Conservation (phyloP, 1,284 basidiomycete genomes). For the Athelia psychrophila region DNA sequence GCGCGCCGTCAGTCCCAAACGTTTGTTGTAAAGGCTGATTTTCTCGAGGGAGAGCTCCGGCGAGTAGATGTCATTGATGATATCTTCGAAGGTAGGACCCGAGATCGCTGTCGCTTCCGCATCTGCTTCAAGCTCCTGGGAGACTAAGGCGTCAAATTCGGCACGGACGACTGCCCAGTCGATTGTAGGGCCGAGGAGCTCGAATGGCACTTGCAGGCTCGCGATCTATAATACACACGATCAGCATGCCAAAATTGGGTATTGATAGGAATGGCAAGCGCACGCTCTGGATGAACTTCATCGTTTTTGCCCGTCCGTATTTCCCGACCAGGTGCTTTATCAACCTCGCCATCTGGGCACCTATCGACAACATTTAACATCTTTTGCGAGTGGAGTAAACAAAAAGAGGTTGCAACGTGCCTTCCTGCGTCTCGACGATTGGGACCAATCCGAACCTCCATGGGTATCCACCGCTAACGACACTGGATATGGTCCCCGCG, state of each 20-base stretch:
- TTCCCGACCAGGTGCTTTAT: conserved; percentile 66
- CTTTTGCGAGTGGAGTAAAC: no score
- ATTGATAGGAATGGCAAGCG: conserved; percentile 11
- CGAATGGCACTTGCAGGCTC: conserved; percentile 28
- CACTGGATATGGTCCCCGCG: conserved; percentile 55
- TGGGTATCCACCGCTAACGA: conserved; percentile 73
- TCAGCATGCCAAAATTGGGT: no score
- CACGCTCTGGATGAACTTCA: conserved; percentile 60
- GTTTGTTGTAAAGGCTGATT: conserved; percentile 45
- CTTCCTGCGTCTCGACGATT: conserved; percentile 54
- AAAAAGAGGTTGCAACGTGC: conserved; percentile 33
- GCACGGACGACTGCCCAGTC: conserved; percentile 44
- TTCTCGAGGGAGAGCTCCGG: conserved; percentile 32
- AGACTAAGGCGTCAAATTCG: conserved; percentile 38
- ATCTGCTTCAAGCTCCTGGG: conserved; percentile 21
- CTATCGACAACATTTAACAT: conserved; percentile 29
- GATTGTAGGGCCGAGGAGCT: conserved; percentile 31
- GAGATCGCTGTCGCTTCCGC: conserved; percentile 8
- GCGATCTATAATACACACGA: conserved; percentile 27
- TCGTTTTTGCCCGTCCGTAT: conserved; percentile 61
- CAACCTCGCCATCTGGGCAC: conserved; percentile 67
- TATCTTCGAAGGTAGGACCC: no score
- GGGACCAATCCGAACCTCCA: conserved; percentile 86
- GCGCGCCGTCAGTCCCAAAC: conserved; percentile 45
- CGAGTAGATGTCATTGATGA: conserved; percentile 9